Conservation (phyloP, 208 protist genomes). For the Trypanosoma brucei region DNA sequence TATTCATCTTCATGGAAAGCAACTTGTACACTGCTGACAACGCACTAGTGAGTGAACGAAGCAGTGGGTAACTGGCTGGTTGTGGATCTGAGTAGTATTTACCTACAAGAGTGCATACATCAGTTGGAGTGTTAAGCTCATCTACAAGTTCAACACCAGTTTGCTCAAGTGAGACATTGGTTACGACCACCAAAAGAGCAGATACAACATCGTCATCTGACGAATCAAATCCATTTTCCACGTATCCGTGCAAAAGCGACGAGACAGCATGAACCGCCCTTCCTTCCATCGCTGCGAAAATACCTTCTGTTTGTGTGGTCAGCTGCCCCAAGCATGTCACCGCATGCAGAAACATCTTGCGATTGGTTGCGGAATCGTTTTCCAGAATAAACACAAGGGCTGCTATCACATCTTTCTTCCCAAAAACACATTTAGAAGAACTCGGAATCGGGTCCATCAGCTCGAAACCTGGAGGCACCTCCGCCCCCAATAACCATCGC, state of each 20-base stretch:
- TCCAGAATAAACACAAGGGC: conserved; percentile 22
- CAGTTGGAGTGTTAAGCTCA: conserved; percentile 25
- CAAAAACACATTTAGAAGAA: conserved; percentile 1
- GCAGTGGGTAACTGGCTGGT: conserved; percentile 18
- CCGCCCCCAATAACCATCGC: conserved; percentile 59
- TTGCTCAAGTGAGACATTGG: conserved; percentile 54
- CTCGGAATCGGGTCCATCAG: conserved; percentile 8
- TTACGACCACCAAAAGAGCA: conserved; percentile 37
- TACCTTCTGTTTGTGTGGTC: conserved; percentile 29
- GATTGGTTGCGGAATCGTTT: background rate
- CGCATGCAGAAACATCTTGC: conserved; percentile 18
- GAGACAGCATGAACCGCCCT: conserved; percentile 6
- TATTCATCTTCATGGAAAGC: conserved; percentile 51
- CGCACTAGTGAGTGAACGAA: conserved; percentile 62
- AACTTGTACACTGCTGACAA: conserved; percentile 71
- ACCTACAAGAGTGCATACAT: conserved; percentile 45
- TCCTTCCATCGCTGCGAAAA: conserved; percentile 17
- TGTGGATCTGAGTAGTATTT: conserved; percentile 10
- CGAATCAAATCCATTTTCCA: conserved; percentile 1
- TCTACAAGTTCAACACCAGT: conserved; percentile 43
- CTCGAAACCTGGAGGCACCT: conserved; percentile 38
- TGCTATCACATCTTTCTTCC: conserved; percentile 21
- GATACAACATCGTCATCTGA: conserved; percentile 10
- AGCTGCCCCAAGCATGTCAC: conserved; percentile 28
- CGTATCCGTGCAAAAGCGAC: conserved; percentile 9